phyloP scores from a whole-genome alignment of 306 rosid species.

The Trifolium subterraneum region DNA sequence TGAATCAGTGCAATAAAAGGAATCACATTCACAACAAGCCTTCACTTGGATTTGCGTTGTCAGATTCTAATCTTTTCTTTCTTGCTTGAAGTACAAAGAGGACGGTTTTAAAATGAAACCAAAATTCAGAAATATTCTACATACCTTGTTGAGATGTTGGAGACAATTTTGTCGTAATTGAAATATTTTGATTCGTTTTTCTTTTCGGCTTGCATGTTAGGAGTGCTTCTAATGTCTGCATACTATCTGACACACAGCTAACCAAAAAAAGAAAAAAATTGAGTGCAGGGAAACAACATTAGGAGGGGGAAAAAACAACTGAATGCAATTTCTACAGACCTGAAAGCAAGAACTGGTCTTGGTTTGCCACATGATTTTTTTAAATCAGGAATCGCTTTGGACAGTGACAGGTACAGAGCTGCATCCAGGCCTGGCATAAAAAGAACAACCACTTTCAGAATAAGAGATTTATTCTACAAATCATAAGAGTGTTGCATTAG shows the following conservation, averaged over 20 bases:
- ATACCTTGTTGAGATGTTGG: conserved; percentile 65
- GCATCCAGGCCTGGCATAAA: conserved; percentile 94
- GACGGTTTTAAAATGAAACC: not conserved
- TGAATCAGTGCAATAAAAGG: conserved; percentile 22
- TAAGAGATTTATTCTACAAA: conserved; percentile 94
- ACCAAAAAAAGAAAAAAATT: conserved; percentile 23
- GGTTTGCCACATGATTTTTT: conserved; percentile 77
- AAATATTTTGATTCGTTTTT: conserved; percentile 67
- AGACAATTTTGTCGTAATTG: conserved; percentile 42
- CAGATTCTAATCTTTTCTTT: conserved; percentile 7
- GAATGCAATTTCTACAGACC: conserved; percentile 57
- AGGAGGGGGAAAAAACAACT: conserved; percentile 8
- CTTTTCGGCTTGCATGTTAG: conserved; percentile 84
- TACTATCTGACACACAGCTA: conserved; percentile 87
- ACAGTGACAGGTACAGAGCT: conserved; percentile 76
- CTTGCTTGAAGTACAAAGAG: conserved; percentile 6
- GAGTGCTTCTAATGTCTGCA: conserved; percentile 92
- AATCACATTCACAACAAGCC: not conserved
- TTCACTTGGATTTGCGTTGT: conserved; percentile 24
- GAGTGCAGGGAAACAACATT: conserved; percentile 33
- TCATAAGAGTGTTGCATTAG: conserved; percentile 41
- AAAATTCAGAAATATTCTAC: not conserved
- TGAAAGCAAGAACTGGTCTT: conserved; percentile 83
- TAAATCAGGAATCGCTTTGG: conserved; percentile 63
- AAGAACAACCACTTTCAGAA: conserved; percentile 91